Conservation (phyloP, 352 stramenopile species). For the Phytophthora syringae region DNA sequence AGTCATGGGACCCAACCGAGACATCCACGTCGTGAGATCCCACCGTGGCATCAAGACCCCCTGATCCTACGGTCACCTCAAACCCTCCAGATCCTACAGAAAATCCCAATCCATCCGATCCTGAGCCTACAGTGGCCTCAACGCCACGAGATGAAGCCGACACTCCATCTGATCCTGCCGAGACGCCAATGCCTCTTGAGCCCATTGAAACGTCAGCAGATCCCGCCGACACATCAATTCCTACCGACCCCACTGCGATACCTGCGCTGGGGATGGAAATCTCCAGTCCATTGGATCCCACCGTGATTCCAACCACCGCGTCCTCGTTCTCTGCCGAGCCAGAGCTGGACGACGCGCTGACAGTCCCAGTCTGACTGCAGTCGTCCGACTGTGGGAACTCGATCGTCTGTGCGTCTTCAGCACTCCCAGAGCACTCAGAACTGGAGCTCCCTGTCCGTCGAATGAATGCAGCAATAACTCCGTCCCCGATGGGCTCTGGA, state of each 20-base stretch:
- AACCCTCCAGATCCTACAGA: conserved; percentile 18
- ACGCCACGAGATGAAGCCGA: conserved; percentile 7
- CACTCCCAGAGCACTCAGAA: conserved; percentile 22
- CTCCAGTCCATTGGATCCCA: conserved; percentile 15
- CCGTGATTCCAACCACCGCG: conserved; percentile 10
- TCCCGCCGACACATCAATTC: conserved; percentile 3
- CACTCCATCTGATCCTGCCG: conserved; percentile 2
- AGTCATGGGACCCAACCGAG: conserved; percentile 5
- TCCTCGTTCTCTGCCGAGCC: conserved; percentile 16
- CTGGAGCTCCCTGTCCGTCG: conserved; percentile 2
- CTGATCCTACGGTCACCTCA: conserved; percentile 3
- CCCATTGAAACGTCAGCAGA: conserved; percentile 10
- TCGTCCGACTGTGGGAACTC: conserved; percentile 24
- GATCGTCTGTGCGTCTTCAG: conserved; percentile 17
- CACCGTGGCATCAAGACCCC: conserved; percentile 17
- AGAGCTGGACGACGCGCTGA: conserved; percentile 19
- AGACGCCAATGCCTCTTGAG: conserved; percentile 1
- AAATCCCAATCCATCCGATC: conserved; percentile 12
- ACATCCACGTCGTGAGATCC: conserved; percentile 3
- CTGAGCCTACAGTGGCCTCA: conserved; percentile 24
- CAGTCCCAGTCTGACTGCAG: conserved; percentile 21
- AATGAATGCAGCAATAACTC: conserved; percentile 19
- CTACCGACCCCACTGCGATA: not conserved
- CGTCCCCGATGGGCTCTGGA: not conserved
- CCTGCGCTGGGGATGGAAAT: conserved; percentile 12